Conservation (phyloP, 768 basidiomycete species). For the Cyclocybe cylindracea region DNA sequence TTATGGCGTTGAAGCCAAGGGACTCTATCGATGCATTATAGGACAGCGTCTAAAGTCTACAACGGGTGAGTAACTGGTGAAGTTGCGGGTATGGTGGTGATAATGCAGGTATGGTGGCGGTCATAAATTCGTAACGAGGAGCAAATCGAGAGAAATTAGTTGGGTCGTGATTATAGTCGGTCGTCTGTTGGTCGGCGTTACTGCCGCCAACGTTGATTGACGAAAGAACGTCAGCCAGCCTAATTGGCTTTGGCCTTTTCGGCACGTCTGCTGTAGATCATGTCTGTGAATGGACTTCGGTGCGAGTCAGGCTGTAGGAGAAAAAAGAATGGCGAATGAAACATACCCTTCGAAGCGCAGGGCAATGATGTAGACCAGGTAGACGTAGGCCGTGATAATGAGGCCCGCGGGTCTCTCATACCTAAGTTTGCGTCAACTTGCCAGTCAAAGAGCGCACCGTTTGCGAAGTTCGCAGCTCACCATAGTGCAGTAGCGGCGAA, state of each 20-base stretch:
- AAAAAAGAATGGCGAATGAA: not conserved
- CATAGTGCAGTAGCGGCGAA: conserved; percentile 87
- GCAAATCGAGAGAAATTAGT: not conserved
- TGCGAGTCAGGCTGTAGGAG: not conserved
- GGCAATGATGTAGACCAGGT: conserved; percentile 81
- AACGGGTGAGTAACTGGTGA: not conserved
- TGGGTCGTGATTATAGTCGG: too few relatives aligned
- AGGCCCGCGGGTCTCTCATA: conserved; percentile 86
- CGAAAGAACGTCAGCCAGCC: not conserved
- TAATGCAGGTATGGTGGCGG: not conserved
- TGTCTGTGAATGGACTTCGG: conserved; percentile 73
- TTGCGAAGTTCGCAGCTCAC: conserved; percentile 41
- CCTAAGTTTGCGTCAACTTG: conserved; percentile 52
- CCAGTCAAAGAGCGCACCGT: conserved; percentile 2
- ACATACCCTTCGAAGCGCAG: conserved; percentile 88
- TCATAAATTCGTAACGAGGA: not conserved
- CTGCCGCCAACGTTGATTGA: too few relatives aligned
- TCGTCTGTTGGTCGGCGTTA: not conserved
- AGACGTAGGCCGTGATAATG: conserved; percentile 77
- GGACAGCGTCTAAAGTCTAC: conserved; percentile 13
- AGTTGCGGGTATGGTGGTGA: conserved; percentile 3
- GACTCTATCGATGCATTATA: conserved; percentile 12
- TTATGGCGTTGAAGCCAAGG: conserved; percentile 15
- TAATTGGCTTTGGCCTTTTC: conserved; percentile 28
- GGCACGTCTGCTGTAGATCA: conserved; percentile 71